These are phyloP conservation scores for Rhododendron henanense DNA, from an alignment of 148 eudicot species.

Conservation along the genomic window DNA sequence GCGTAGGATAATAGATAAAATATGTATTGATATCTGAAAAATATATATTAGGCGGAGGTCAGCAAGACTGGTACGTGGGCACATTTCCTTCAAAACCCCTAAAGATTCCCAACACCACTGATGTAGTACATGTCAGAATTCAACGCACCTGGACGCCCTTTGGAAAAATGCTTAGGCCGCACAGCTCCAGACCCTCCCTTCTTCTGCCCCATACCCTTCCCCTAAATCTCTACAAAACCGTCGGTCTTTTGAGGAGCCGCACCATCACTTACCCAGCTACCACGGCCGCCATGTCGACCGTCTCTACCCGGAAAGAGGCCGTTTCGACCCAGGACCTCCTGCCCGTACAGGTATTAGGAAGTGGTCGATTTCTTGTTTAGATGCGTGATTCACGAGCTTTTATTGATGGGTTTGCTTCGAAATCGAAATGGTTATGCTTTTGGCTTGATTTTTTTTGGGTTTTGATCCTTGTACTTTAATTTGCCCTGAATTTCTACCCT, in stretches of 20 bases:
- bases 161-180: slow-evolving; percentile 21
- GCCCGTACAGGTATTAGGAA: slow-evolving; percentile 34
- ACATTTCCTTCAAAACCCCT: too few species aligned
- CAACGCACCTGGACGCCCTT: slow-evolving; percentile 33
- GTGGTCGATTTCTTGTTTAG: not conserved
- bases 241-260: not conserved
- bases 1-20: too few species aligned
- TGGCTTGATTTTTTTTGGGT: not conserved
- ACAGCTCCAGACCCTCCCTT: slow-evolving; percentile 3
- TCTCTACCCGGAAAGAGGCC: slow-evolving; percentile 19
- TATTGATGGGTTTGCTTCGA: slow-evolving; percentile 5
- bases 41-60: too few species aligned
- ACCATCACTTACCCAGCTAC: slow-evolving; percentile 22
- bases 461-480: not conserved
- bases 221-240: not conserved
- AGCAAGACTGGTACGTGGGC: too few species aligned
- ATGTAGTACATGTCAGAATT: not conserved
- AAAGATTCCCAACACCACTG: not conserved
- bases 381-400: not conserved
- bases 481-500: not conserved
- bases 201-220: not conserved
- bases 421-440: not conserved
- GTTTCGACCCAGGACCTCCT: slow-evolving; percentile 20
- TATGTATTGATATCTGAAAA: too few species aligned
- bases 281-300: slow-evolving; percentile 28